Conservation (phyloP, 768 basidiomycete genomes). For the Rhizopogon rudus region DNA sequence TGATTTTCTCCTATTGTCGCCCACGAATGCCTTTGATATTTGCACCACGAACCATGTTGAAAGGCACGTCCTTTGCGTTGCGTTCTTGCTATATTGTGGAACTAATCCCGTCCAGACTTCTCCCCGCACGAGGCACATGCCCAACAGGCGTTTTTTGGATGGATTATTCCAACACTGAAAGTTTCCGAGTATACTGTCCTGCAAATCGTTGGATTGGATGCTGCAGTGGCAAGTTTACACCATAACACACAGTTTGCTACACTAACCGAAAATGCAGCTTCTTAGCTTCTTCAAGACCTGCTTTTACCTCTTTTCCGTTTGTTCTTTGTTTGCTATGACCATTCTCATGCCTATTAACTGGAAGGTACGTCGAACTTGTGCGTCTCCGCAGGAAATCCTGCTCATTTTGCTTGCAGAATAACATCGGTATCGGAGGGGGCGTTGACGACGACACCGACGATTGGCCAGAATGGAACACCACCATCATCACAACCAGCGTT, state of each 20-base stretch:
- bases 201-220: constrained; percentile 95
- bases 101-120: constrained; percentile 54
- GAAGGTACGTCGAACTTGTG: constrained; percentile 50
- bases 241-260: background rate
- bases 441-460: constrained; percentile 34
- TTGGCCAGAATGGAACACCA: constrained; percentile 35
- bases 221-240: constrained; percentile 73
- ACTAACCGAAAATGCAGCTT: constrained; percentile 44
- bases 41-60: constrained; percentile 90
- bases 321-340: constrained; percentile 73
- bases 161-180: constrained; percentile 89
- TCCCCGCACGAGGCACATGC: constrained; percentile 92
- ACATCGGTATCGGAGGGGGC: constrained; percentile 62
- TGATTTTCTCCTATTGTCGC: constrained; percentile 85
- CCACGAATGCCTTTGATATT: constrained; percentile 88
- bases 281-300: constrained; percentile 95
- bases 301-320: constrained; percentile 85
- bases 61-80: constrained; percentile 51
- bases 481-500: constrained; percentile 8
- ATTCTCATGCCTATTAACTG: constrained; percentile 96
- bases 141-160: constrained; percentile 86
- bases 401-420: constrained; percentile 43
- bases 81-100: background rate
- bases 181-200: constrained; percentile 92
- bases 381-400: background rate